Evolutionary conservation across 805 yeast genomes (phyloP).

Genomic region (Phaffomyces thermotolerans): DNA sequence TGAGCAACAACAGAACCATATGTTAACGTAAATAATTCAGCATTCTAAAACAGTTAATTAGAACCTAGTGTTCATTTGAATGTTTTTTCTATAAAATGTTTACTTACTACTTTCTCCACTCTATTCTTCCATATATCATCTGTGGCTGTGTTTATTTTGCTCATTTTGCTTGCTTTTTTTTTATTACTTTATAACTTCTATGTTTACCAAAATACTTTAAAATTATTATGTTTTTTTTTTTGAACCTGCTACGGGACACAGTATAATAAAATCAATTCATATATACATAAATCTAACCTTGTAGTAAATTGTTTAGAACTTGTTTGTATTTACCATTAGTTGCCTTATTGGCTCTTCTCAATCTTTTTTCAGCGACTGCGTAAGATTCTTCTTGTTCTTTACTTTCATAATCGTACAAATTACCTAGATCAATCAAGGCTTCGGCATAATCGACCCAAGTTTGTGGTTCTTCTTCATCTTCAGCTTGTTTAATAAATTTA

Average conservation of each 20-base stretch:
- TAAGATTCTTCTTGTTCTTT: constrained; percentile 63
- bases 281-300: constrained; percentile 4
- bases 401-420: constrained; percentile 57
- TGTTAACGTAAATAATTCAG: constrained; percentile 89
- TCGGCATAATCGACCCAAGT: constrained; percentile 84
- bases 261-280: neutral
- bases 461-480: constrained; percentile 68
- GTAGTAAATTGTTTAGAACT: constrained; percentile 46
- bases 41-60: constrained; percentile 41
- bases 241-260: constrained; percentile 5
- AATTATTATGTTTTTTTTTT: too few species aligned
- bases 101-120: constrained; percentile 74
- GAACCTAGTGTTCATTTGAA: neutral
- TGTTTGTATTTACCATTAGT: constrained; percentile 70
- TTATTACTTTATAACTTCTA: neutral
- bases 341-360: constrained; percentile 70
- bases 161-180: constrained; percentile 13
- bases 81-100: too few species aligned
- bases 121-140: constrained; percentile 90
- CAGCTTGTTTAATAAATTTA: constrained; percentile 47
- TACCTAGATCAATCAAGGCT: constrained; percentile 74
- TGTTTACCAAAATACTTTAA: too few species aligned
- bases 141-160: constrained; percentile 46
- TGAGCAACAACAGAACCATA: constrained; percentile 94
- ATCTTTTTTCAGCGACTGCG: constrained; percentile 56